Base-by-base conservation (phyloP, 306 rosid genomes). In the Glycine soja region DNA sequence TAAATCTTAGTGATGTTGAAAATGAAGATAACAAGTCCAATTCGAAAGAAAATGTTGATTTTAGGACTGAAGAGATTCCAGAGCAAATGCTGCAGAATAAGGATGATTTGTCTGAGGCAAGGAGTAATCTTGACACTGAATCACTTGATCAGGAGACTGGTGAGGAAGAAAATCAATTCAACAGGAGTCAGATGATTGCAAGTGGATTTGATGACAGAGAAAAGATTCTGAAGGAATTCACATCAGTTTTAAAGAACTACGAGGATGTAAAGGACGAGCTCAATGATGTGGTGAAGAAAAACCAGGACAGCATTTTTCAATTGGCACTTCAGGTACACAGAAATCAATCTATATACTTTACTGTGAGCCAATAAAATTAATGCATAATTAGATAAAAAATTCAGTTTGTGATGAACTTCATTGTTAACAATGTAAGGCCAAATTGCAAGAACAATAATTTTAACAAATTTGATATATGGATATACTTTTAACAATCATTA, bases 131-230 rank as follows among this genome's bases (percentile, higher is more conserved):
- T 66, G 89, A 78, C 72, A 74, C 4, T 19, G 85, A 91, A 78
- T 62, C 80, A 24, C 83, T 65, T 14, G 88, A 83, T 71, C 58
- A 71, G 16, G 63, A 56, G 4, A 81, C n/a, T 68, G 81, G 53
- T 57, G 82, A 71, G 70, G 92, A 87, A 75, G 87, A 50, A 85
- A 79, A 11, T 46, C 87, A 80, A 56, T 86, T 92, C 1, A 85
- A 88, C 50, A 84, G 89, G 97, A 90, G 90, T 76, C 89, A 88
- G 7, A 18, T 88, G 86, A 90, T 90, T 74, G 58, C 87, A 18
- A 87, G 81, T 82, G 97, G 88, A 58, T 80, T 88, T 78, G 97
- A 90, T 78, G 96, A 90, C 19, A 91, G 92, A 84, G 98, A 95
- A 64, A 90, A 85, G 73, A 74, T 84, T 84, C 70, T 88, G 32